Evolutionary conservation across 2,329 filamentous ascomycete species (phyloP), one percentile per base, ranked within the genome.

Genomic region (Aspergillus calidoustus): DNA sequence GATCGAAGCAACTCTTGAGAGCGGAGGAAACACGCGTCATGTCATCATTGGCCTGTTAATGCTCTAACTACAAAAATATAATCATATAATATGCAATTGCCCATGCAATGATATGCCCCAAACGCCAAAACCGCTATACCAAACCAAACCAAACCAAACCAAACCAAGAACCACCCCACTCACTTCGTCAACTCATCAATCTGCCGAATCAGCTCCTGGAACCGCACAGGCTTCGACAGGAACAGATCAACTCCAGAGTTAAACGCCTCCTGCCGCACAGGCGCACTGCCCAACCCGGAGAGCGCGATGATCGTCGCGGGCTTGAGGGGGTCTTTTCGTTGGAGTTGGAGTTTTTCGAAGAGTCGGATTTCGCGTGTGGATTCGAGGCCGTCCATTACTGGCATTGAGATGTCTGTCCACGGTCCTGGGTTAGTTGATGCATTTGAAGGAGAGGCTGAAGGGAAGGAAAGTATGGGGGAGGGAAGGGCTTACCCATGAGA

Each of bases 161-260:
- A n/a, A n/a, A n/a, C n/a, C n/a, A n/a, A n/a, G n/a, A n/a, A n/a
- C n/a, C 23, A n/a, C 19, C 19, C 2, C 19, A 46, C 22, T 61
- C 59, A 61, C 15, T 31, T 49, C 38, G 57, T 23, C 13, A 61
- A 28, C 51, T 58, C 59, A n/a, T 22, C 43, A 19, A 61, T 48
- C 49, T 61, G 59, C 38, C 44, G 46, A 19, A 50, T 54, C 22
- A 61, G n/a, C 54, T 58, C 59, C 48, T 61, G 59, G 31, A 61
- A 61, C 19, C 59, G 54, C 22, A 74, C 59, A 1, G 75, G 75
- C 52, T 77, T 77, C 17, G 70, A 67, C 17, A 77, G 65, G 54
- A 76, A 76, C n/a, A 68, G 65, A 44, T 75, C 68, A 38, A 77
- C 71, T 7, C 75, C 75, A 15, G 70, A 71, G 4, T 64, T 69